Evolutionary conservation across 1,139 yeast genomes (phyloP), one percentile per base, ranked within the genome.

Genomic region (Taphrina betulina): DNA sequence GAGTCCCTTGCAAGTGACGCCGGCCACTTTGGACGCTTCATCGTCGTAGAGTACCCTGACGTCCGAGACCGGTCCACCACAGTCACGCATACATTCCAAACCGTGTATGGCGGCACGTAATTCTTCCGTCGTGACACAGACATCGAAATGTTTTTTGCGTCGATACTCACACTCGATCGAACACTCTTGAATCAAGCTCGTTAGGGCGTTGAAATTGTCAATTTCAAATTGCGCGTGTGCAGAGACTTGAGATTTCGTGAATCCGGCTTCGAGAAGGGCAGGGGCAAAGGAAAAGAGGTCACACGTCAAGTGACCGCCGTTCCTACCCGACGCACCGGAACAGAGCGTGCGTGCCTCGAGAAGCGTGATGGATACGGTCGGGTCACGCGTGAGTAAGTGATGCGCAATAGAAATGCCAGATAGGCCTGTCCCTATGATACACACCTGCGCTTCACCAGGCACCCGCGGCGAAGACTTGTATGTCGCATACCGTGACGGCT

Each of bases 231-330:
- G 28, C 5, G 37, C 48, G 19, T 43, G 48, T 20, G 38, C 38
- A 5, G 38, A 26, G 17, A 43, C 48, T 43, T 43, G 38, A 5
- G 16, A 10, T 8, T 17, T 20, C 23, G 48, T 31, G 17, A 10
- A 31, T 20, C 48, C 48, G 24, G 48, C 48, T 17, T 17, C 20
- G 26, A 43, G 19, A 4, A 43, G 38, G 3, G 29, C 48, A 29
- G 48, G 48, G n/a, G 48, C 48, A 14, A 43, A 43, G n/a, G 19
- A 20, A 20, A 19, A 31, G 37, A 43, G 20, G 28, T 43, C 48
- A 28, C 38, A 43, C 37, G 48, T 43, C 48, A 43, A 33, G 38
- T 43, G 48, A 4, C 48, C 48, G 24, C 48, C 48, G 12, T 43
- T 43, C 8, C 48, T 36, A 10, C 48, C 48, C 16, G 48, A 19